Evolutionary conservation across 1,284 basidiomycete species (phyloP).

Genomic region (Apiotrichum sp.): DNA sequence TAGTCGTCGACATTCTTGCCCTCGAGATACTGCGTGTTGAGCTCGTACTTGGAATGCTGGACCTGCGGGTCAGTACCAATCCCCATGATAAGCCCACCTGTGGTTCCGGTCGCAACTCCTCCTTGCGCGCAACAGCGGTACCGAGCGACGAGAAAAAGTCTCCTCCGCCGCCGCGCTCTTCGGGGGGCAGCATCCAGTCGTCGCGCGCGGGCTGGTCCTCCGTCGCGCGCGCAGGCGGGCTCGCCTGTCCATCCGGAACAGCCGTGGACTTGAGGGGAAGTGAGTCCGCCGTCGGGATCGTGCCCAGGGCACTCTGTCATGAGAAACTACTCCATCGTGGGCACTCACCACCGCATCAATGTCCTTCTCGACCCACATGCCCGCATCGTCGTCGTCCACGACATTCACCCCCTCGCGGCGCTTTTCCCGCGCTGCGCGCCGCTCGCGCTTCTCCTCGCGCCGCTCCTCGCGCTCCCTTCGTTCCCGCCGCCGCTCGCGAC

Average conservation of each 20-base stretch:
- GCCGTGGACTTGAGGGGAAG: slow-evolving; percentile 58
- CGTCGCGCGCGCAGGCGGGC: slow-evolving; percentile 9
- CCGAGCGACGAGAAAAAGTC: slow-evolving; percentile 85
- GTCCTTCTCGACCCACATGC: slow-evolving; percentile 82
- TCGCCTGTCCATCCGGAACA: not conserved
- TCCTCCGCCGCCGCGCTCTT: not conserved
- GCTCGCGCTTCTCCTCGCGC: slow-evolving; percentile 15
- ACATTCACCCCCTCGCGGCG: slow-evolving; percentile 44
- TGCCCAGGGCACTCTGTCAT: slow-evolving; percentile 11
- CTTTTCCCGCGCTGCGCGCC: slow-evolving; percentile 45
- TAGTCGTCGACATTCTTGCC: slow-evolving; percentile 58
- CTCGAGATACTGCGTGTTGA: slow-evolving; percentile 68
- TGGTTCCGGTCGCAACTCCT: slow-evolving; percentile 61
- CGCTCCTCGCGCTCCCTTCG: slow-evolving; percentile 6
- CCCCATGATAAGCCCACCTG: not conserved
- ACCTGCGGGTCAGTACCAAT: slow-evolving; percentile 1
- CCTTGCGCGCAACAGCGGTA: slow-evolving; percentile 63
- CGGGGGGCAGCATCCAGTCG: slow-evolving; percentile 79
- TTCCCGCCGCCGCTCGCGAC: slow-evolving; percentile 15
- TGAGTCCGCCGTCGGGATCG: slow-evolving; percentile 70
- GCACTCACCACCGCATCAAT: slow-evolving; percentile 58
- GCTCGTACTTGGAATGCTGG: slow-evolving; percentile 55
- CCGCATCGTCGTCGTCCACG: slow-evolving; percentile 62
- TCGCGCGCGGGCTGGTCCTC: slow-evolving; percentile 54
- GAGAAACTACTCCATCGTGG: not conserved